Evolutionary conservation across 108 stramenopile species (phyloP), one percentile per base, ranked within the genome.

Genomic region (Phaeodactylum tricornutum): DNA sequence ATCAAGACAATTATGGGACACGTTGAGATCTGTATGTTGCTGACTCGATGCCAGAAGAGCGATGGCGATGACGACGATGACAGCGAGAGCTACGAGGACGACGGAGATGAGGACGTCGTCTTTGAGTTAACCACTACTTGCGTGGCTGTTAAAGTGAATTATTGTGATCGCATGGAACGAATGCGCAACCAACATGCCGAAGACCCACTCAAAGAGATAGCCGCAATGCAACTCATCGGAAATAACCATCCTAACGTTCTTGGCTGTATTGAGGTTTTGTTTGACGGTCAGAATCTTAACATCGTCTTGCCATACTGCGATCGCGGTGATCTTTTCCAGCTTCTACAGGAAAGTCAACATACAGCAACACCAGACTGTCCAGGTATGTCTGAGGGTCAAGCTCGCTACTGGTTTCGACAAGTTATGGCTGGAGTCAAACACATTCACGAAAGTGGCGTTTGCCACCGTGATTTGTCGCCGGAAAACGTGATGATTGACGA

Each of bases 181-280:
- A 45, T 64, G 29, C 53, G 59, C 14, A 55, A 56, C 32, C 36
- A 42, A n/a, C 75, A 77, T 47, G 69, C 69, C n/a, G 84, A 81
- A 70, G 85, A 96, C 55, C 95, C 92, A 2, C 43, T 92, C n/a
- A 84, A 93, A 66, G 95, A 96, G 71, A 72, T 94, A 51, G 72
- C 84, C 30, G 88, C 84, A 8, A 85, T 93, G 82, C 94, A 96
- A 51, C 53, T 85, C 46, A 78, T 85, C 59, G 85, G 83, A 22
- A 66, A 72, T 37, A 14, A 32, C 4, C 75, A 66, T 33, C 61
- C 61, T 12, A 53, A 67, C 25, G 65, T 73, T 6, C 50, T 73
- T 54, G 71, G 71, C 25, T 43, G 45, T 1, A 36, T 57, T 1
- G 65, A 66, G 31, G 57, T 62, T 19, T 41, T 73, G 3, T 59